Evolutionary conservation across 805 yeast genomes (phyloP), one percentile per base, ranked within the genome.

Genomic region (Osmozyma mogii): DNA sequence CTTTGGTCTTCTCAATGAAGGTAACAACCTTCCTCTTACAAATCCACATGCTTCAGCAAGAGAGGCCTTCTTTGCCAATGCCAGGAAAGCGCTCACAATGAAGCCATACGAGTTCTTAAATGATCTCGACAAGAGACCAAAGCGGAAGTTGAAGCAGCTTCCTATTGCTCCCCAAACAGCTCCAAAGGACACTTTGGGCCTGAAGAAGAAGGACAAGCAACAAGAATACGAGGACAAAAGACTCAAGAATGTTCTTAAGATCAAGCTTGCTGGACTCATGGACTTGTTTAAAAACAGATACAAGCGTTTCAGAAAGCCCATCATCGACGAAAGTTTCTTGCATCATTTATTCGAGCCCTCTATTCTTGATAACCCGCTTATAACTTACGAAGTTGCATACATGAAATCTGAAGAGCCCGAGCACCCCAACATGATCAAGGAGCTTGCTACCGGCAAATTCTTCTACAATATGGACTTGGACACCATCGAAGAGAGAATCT

Each of bases 381-480:
- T 43, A 16, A 49, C 49, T 15, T 64, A 64, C 30, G 67, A 61
- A 29, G 57, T 61, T 1, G 41, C 57, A 16, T 64, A 63, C 30
- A 68, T 68, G 12, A 72, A 69, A 36, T 52, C 65, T 4, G 72
- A 70, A 3, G 68, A 61, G 22, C 51, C 54, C 2, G 47, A 47
- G 13, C 61, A 60, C 35, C 76, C 75, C 24, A 77, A 83, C 38
- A 81, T 75, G 89, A 84, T 92, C 42, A 55, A 76, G n/a, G 96
- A 92, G 45, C 64, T 72, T 8, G 55, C 76, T 0, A 80, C 94
- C 0, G 94, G 92, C 3, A 73, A 72, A 32, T 68, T 64, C 40
- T 89, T 67, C 48, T 70, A 67, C 58, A 92, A 92, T 44, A 92
- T 92, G 83, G 98, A 92, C 47, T 61, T 92, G 31, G 98, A 92